Base-by-base conservation (phyloP, 192 early-diverging fungal species). In the Diversispora eburnea region DNA sequence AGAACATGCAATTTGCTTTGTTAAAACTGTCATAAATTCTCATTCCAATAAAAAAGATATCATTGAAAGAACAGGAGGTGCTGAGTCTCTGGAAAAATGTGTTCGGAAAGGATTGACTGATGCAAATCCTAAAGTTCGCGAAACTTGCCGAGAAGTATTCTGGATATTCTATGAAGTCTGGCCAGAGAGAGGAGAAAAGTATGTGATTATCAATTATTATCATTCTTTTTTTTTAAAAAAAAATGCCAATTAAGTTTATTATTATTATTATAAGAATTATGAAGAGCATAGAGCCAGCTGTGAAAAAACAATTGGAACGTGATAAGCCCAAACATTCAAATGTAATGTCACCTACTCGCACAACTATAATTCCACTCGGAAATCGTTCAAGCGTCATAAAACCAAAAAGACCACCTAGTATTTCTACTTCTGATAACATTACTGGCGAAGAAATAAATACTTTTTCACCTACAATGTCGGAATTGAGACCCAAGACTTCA, bases 71-170 rank as follows among this genome's bases (percentile, higher is more conserved):
- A 70, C 65, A 2, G 82, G 80, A 19, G 73, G 75, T 3, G 67
- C 69, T 4, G 80, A 81, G 39, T 64, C 75, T 39, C 63, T 79
- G 12, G 76, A 71, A 48, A 76, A 79, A 15, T 73, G 81, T 47
- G 54, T 84, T 9, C 64, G 74, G 70, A 84, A 84, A 57, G 79
- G 77, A n/a, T 19, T 84, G 17, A 55, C 65, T 46, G 82, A 84
- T 76, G 76, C 82, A 43, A 73, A 72, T 5, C 76, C 80, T 10
- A 70, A 56, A 22, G 82, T 84, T 5, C 75, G 81, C 8, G 76
- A 79, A 67, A 68, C 64, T n/a, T 65, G 77, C 49, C 76, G 82
- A 45, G 75, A 75, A 41, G 74, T 73, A 2, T 84, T 79, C 69
- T 81, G 80, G 78, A 45, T 76, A 1, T 79, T 81, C 25, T 77